Base-by-base conservation (phyloP, 2,329 filamentous ascomycete species). In the Dothideomycetes sp. region DNA sequence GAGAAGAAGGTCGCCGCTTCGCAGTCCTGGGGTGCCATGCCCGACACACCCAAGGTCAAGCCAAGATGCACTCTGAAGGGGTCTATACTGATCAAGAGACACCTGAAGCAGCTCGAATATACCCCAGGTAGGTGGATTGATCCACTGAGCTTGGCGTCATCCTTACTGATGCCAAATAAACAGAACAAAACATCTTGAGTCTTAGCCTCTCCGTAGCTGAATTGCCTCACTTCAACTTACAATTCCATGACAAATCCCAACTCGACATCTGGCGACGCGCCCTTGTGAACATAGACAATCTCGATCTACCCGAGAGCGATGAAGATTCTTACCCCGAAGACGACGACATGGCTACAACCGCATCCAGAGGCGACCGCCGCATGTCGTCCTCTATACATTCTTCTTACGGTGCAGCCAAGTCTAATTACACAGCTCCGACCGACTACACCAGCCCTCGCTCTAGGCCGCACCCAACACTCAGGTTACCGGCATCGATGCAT, bases 21-120 rank as follows among this genome's bases (percentile, higher is more conserved):
- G 34, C 72, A 76, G 37, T 76, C 84, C 48, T 88, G 84, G 74
- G 62, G 63, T 14, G 66, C 68, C 4, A 56, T 34, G 2, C 31
- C 37, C 7, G 43, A 45, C 15, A 40, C 45, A 9, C 36, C 68
- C 1, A 72, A 71, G 16, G 72, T 73, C 41, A 88, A 81, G 58
- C 68, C 74, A 8, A 77, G 78, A 47, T 95, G 83, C 67, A 94
- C 88, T 0, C 69, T 98, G 31, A 98, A 98, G 64, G 91, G 91
- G 14, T 96, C 91, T 1, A 98, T 98, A 49, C 69, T 98, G 46
- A 96, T 98, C 62, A 95, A 94, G 68, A 95, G 94, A 67, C 91
- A 98, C 58, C 71, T 98, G 32, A 93, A 91, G 55, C 84, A 91
- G 49, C 86, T 96, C 14, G 87, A 95, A 44, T 65, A 65, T 66